Evolutionary conservation across 2,329 filamentous ascomycete species (phyloP).

Genomic region (Apiospora malaysiana): DNA sequence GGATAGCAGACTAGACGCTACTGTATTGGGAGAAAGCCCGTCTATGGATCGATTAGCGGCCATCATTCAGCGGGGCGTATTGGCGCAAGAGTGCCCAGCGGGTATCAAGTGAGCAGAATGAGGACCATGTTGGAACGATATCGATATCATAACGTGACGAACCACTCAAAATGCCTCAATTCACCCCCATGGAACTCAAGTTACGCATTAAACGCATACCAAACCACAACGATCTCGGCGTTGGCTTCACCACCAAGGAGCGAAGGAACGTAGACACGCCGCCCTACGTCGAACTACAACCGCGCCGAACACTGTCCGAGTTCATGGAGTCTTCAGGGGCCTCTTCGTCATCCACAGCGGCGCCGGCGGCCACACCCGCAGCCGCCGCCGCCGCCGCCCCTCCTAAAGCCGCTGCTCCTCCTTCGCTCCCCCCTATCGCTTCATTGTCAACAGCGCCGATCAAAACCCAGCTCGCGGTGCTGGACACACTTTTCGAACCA

Average conservation of each 20-base stretch:
- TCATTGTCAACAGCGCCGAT: slow-evolving; percentile 62
- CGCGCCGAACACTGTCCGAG: slow-evolving; percentile 21
- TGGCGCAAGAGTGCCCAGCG: background rate
- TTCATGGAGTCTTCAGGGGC: slow-evolving; percentile 12
- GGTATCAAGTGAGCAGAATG: background rate
- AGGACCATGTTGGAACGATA: slow-evolving; percentile 5
- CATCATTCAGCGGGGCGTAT: background rate
- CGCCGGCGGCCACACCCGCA: slow-evolving; percentile 6
- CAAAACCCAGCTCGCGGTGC: slow-evolving; percentile 58
- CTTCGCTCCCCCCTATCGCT: slow-evolving; percentile 62
- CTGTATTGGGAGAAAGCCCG: background rate
- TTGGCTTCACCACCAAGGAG: slow-evolving; percentile 24
- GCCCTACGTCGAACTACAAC: slow-evolving; percentile 23
- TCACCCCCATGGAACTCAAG: slow-evolving; percentile 26
- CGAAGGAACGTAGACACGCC: slow-evolving; percentile 23
- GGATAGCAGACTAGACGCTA: background rate
- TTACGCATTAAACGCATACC: slow-evolving; percentile 23
- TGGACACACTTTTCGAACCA: slow-evolving; percentile 87
- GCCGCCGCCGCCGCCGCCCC: slow-evolving; percentile 17
- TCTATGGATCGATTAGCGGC: slow-evolving; percentile 1
- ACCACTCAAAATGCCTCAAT: slow-evolving; percentile 24
- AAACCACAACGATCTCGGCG: slow-evolving; percentile 25
- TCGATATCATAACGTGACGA: background rate
- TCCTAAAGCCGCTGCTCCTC: slow-evolving; percentile 20
- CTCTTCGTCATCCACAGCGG: slow-evolving; percentile 12